Evolutionary conservation across 2,329 filamentous ascomycete genomes (phyloP), one percentile per base, ranked within the genome.

Genomic region (Emericellopsis atlantica): DNA sequence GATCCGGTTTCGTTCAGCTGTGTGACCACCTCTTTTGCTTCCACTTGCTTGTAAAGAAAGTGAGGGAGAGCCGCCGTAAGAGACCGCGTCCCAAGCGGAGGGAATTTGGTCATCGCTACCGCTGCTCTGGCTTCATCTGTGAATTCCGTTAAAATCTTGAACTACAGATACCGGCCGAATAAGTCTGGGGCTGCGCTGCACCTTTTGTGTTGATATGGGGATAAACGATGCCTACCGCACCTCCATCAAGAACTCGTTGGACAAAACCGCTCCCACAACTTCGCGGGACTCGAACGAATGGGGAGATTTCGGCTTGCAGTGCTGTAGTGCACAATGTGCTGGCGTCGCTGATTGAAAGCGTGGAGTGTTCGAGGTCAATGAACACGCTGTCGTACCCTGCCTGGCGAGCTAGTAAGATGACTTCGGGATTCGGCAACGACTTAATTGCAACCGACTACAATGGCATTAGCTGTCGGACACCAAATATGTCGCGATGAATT

Each of bases 291-390:
- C 47, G 43, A 4, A 45, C 46, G n/a, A 48, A 44, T 11, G 46
- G 46, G 2, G 48, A 46, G 3, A 56, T 48, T n/a, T 54, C 54
- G 2, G 44, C 43, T 6, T 41, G 43, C 3, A 55, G 39, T 1
- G 45, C 54, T 2, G 51, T 46, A 3, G 43, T 46, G 41, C 51
- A 55, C 3, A 57, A 44, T 21, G 49, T 45, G 40, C 48, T 51
- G 2, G 51, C 51, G 23, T 58, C 48, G 26, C 48, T 45, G 7
- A 58, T 39, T 0, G 54, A 53, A 4, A 60, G 42, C 2, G 47
- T 46, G 11, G 57, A 54, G 39, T 61, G 58, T 43, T 61, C 57
- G 8, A 61, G 48, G 22, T 62, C 59, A 44, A 62, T 59, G 46
- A 60, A 61, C 0, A 62, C 44, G 7, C 51, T 44, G 36, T 61